Percentiles rank a stretch among this genome's conserved stretches.
phyloP scores from a whole-genome alignment of 139 green algal species.

The Closterium sp. region DNA sequence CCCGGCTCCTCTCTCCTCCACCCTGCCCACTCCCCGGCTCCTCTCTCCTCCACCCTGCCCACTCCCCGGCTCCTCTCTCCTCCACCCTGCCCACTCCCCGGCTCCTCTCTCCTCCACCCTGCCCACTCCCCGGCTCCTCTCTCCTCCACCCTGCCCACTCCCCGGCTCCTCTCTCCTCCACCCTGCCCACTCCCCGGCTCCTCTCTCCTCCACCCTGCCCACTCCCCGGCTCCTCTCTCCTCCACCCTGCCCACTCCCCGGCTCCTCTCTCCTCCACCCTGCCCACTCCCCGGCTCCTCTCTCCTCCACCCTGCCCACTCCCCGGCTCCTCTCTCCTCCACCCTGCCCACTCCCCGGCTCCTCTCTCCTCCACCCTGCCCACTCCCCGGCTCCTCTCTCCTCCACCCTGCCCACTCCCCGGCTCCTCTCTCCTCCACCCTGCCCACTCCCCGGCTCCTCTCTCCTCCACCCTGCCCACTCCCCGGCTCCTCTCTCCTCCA shows the following conservation, averaged over 20 bases:
- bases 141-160: background rate
- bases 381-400: too few relatives aligned
- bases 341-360: too few relatives aligned
- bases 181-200: too few relatives aligned
- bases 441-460: too few relatives aligned
- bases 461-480: constrained; percentile 90
- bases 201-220: constrained; percentile 80
- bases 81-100: too few relatives aligned
- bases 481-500: background rate
- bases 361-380: background rate
- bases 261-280: background rate
- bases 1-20: background rate
- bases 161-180: too few relatives aligned
- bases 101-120: background rate
- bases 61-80: constrained; percentile 56
- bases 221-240: background rate
- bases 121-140: too few relatives aligned
- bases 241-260: too few relatives aligned
- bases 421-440: too few relatives aligned
- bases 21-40: background rate
- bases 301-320: too few relatives aligned
- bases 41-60: too few relatives aligned
- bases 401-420: background rate
- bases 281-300: background rate
- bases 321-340: constrained; percentile 68